Evolutionary conservation across 192 early-diverging fungal genomes (phyloP).

Genomic region (Entomortierella parvispora): DNA sequence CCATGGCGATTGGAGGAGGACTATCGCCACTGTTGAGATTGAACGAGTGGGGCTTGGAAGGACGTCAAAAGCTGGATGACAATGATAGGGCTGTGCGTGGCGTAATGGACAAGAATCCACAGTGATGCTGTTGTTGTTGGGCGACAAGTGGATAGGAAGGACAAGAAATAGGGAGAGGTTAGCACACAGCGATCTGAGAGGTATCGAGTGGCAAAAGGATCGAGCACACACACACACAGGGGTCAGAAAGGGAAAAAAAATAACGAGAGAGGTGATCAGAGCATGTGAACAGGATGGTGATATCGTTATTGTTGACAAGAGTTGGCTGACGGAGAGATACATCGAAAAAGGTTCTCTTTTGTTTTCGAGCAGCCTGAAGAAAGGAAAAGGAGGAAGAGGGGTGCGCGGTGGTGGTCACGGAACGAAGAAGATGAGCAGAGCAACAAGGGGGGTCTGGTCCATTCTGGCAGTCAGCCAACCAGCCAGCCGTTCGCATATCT

Average conservation of each 20-base stretch:
- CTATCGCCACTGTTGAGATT: too few species aligned
- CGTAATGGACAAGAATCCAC: background rate
- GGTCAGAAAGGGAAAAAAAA: background rate
- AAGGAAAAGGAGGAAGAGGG: background rate
- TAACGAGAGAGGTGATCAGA: background rate
- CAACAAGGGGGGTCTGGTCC: background rate
- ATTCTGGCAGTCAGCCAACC: background rate
- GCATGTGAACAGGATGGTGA: background rate
- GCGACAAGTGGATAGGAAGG: conserved; percentile 5
- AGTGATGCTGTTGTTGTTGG: background rate
- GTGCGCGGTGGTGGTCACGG: background rate
- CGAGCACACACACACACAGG: background rate
- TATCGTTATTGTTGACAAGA: too few species aligned
- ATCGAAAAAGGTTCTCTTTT: too few species aligned
- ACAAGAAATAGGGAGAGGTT: background rate
- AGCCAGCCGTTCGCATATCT: too few species aligned
- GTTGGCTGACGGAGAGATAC: too few species aligned
- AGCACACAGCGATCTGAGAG: background rate
- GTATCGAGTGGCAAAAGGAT: background rate
- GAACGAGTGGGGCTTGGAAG: background rate
- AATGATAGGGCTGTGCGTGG: background rate
- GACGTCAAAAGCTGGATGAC: background rate
- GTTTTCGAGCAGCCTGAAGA: too few species aligned
- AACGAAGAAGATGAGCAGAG: background rate
- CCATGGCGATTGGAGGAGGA: conserved; percentile 15